Conservation (phyloP, 257 asterid species). For the Osmanthus fragrans region DNA sequence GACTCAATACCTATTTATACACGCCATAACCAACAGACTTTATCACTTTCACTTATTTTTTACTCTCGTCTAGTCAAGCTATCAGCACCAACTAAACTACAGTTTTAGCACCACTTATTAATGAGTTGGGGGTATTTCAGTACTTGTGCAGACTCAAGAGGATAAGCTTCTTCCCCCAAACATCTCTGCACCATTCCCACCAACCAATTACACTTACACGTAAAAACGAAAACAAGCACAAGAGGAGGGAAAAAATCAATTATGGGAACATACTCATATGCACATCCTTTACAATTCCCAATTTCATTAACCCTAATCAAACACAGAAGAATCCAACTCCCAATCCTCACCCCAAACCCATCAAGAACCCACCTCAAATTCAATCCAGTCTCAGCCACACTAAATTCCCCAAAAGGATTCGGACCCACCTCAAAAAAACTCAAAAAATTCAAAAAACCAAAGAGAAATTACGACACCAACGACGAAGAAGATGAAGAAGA, state of each 20-base stretch:
- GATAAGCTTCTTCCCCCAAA: constrained; percentile 38
- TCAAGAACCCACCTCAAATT: constrained; percentile 24
- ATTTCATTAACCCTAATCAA: constrained; percentile 43
- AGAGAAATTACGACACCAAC: constrained; percentile 39
- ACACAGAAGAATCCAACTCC: constrained; percentile 28
- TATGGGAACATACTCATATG: constrained; percentile 45
- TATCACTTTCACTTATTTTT: no score
- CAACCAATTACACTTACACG: constrained; percentile 28
- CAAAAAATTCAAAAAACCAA: constrained; percentile 51
- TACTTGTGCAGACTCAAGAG: constrained; percentile 14
- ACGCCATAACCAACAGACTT: no score
- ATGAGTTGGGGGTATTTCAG: constrained; percentile 33
- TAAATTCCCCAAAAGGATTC: constrained; percentile 80
- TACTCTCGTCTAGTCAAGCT: no score
- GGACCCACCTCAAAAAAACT: constrained; percentile 64
- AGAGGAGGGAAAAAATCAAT: constrained; percentile 8
- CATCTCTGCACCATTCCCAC: constrained; percentile 23
- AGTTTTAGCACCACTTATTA: no score
- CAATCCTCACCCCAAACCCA: constrained; percentile 25
- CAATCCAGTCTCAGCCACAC: constrained; percentile 55
- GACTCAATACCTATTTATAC: no score
- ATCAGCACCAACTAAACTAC: no score
- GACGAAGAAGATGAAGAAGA: constrained; percentile 49
- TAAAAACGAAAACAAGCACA: constrained; percentile 12
- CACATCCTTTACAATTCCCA: constrained; percentile 34